Base-by-base conservation (phyloP, 345 rosid genomes). In the Hypericum androsaemum region DNA sequence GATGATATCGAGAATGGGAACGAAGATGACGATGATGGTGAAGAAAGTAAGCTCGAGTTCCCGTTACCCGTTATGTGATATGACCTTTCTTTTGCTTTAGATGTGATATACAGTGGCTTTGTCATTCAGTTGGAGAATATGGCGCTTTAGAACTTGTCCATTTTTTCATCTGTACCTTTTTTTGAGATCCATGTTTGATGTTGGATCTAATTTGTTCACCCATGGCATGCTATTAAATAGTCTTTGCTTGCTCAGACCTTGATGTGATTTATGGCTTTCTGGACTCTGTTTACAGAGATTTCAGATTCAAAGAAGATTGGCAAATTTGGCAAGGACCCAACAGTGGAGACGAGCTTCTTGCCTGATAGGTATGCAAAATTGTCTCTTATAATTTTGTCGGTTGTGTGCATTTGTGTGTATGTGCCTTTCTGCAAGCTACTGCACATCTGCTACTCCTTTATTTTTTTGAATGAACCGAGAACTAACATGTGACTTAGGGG, bases 261-360 rank as follows among this genome's bases (percentile, higher is more conserved):
- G 4, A 22, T 22, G n/a, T 22, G 32, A 4, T 22, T 4, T 22
- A 22, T 22, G 32, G 32, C 32, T 22, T 22, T 22, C 32, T 22
- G 32, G 32, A 43, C 15, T 39, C 12, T 17, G 13, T 47, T 43
- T 12, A 47, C 63, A 57, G 67, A 37, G 32, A 37, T 16, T 38
- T 47, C 38, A 6, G 86, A 74, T 51, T 46, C 76, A 46, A 68
- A 63, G 58, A 73, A 52, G 47, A 57, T 80, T 12, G 80, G 84
- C 32, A 88, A 86, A 61, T 67, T 94, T 53, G 95, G 99, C 67
- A 88, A 88, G 74, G 97, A 94, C 73, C 99, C 95, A 52, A 82
- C 88, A 0, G 97, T 94, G 16, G 99, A 94, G 74, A 94, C 99
- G 3, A 82, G 96, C 69, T 94, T 86, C 64, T 77, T 94, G 58